phyloP scores from a whole-genome alignment of 2,329 filamentous ascomycete genomes.

The Diplodia mutila region DNA sequence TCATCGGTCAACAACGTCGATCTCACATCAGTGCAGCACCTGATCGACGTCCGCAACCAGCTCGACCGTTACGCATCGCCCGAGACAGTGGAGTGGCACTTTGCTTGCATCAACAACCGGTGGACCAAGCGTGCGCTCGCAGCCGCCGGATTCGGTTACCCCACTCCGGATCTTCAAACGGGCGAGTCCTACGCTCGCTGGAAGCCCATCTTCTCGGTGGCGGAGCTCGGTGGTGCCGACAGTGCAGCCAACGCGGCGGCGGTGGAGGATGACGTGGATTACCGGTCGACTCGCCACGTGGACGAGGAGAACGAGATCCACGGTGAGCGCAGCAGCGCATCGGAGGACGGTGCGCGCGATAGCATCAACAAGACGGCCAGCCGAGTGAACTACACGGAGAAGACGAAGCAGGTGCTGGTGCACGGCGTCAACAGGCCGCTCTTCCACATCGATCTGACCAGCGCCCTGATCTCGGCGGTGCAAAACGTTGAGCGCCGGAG shows the following conservation, averaged over 20 bases:
- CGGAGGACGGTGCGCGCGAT: constrained; percentile 23
- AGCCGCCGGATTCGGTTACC: constrained; percentile 86
- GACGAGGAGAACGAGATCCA: constrained; percentile 26
- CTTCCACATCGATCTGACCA: constrained; percentile 92
- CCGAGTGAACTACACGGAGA: constrained; percentile 31
- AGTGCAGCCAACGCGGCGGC: constrained; percentile 73
- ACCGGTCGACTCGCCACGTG: not conserved
- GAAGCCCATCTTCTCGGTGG: constrained; percentile 95
- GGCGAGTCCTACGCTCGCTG: constrained; percentile 67
- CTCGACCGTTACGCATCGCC: constrained; percentile 83
- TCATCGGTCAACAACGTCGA: constrained; percentile 93
- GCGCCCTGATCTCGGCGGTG: constrained; percentile 84
- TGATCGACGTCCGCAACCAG: constrained; percentile 94
- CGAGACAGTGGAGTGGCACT: constrained; percentile 88
- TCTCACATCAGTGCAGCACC: constrained; percentile 85
- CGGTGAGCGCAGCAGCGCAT: not conserved
- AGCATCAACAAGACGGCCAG: constrained; percentile 38
- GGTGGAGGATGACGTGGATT: constrained; percentile 41
- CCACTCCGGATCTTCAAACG: constrained; percentile 57
- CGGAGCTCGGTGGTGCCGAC: constrained; percentile 74
- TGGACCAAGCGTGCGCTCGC: constrained; percentile 93
- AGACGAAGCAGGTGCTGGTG: constrained; percentile 60
- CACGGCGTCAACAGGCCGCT: constrained; percentile 87
- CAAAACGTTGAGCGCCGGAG: constrained; percentile 67
- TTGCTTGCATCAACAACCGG: constrained; percentile 89